Evolutionary conservation across 306 rosid species (phyloP).

Genomic region (Prunus davidiana): DNA sequence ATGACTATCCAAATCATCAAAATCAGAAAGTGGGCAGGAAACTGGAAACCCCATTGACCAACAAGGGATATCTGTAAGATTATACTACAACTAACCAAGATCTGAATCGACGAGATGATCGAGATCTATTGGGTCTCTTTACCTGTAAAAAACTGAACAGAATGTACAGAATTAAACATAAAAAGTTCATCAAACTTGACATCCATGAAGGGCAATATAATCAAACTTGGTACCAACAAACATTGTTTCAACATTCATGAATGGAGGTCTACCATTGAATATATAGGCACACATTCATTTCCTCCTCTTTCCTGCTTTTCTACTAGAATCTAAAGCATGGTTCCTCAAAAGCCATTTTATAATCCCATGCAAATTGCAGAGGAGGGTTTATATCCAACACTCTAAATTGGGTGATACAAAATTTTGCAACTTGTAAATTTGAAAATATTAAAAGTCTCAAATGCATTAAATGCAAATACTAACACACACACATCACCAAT

Average conservation of each 20-base stretch:
- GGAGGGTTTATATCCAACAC: neutral
- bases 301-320: neutral
- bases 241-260: neutral
- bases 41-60: slow-evolving; percentile 32
- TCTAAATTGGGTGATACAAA: neutral
- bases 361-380: neutral
- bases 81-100: slow-evolving; percentile 17
- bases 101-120: slow-evolving; percentile 7
- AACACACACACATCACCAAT: neutral
- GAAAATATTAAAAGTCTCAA: neutral
- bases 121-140: slow-evolving; percentile 15
- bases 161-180: neutral
- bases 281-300: neutral
- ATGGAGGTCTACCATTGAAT: neutral
- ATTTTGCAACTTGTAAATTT: neutral
- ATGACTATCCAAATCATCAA: slow-evolving; percentile 35
- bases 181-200: neutral
- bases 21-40: slow-evolving; percentile 25
- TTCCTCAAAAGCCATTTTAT: neutral
- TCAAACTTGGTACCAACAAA: neutral
- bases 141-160: slow-evolving; percentile 20
- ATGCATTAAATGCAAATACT: neutral
- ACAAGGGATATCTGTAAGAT: neutral
- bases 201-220: neutral
- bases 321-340: neutral